A percentile compares a stretch with the other conserved stretches of the same genome.
These are phyloP conservation scores for Berkeleyomyces rouxiae DNA, from an alignment of 2,329 filamentous ascomycete species.

Conservation along the genomic window DNA sequence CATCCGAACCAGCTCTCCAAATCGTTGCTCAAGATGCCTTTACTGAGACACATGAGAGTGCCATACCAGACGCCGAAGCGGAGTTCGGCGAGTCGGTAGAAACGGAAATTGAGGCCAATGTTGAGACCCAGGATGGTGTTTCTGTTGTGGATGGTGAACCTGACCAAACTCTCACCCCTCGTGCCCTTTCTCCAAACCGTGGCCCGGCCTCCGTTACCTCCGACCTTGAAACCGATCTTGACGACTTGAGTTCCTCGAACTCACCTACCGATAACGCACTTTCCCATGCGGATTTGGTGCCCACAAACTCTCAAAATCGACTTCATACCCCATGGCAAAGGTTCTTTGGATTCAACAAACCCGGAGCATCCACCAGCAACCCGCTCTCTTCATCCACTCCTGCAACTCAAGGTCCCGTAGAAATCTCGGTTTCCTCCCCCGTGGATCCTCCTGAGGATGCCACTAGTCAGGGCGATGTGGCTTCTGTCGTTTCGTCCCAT, in stretches of 20 bases:
- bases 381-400: not conserved
- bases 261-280: not conserved
- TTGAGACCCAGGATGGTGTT: not conserved
- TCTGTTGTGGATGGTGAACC: not conserved
- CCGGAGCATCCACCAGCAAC: not conserved
- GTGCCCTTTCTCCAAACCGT: not conserved
- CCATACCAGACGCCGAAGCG: no score
- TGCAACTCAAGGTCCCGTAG: not conserved
- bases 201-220: not conserved
- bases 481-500: not conserved
- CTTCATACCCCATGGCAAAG: not conserved
- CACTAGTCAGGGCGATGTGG: slow-evolving; percentile 2
- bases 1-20: slow-evolving; percentile 19
- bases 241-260: not conserved
- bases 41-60: not conserved
- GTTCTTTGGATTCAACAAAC: not conserved
- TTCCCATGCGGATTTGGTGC: not conserved
- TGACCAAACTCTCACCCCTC: slow-evolving; percentile 2
- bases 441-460: not conserved
- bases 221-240: slow-evolving; percentile 4
- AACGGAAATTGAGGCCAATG: not conserved
- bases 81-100: not conserved
- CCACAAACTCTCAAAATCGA: not conserved
- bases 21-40: slow-evolving; percentile 20
- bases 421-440: not conserved